Base-by-base conservation (phyloP, 148 eudicot genomes). In the Rheum nobile region DNA sequence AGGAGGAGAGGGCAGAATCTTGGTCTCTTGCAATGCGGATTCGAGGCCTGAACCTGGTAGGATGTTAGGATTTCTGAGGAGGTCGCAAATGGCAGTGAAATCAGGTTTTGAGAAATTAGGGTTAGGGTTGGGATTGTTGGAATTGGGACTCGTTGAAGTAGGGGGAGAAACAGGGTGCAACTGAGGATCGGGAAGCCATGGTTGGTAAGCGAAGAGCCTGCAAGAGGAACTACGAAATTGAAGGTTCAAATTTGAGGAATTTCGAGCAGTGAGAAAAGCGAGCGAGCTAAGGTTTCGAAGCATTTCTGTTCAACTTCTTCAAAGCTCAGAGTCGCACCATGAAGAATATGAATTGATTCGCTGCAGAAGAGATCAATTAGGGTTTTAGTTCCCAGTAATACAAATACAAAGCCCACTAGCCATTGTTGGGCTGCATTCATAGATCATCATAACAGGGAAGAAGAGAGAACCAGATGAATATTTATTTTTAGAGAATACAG, bases 21-120 rank as follows among this genome's bases (percentile, higher is more conserved):
- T 48, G 21, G 84, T 61, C 17, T 41, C 79, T 1, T 76, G 75
- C 13, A 92, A 37, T 21, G 88, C 90, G 24, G 76, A 47, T 74
- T 79, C 86, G 29, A 89, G 82, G 34, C 74, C 80, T n/a, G 83
- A 71, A 29, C 82, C 80, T 28, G 84, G 78, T 22, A 38, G 59
- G 19, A 76, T 29, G 50, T 67, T 68, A 2, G 89, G 89, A 48
- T 81, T 67, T 5, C 32, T 48, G 74, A 90, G 82, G 77, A 89
- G 72, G 54, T 79, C 50, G 47, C 77, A 82, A 8, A 91, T 71
- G 26, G 79, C 73, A 48, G 80, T 74, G 78, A 80, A 84, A 35
- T 85, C 85, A 12, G 41, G 52, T 43, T 11, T 65, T 42, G 55
- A 35, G 55, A 75, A 57, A 76, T 79, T 75, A 74, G 86, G 80